Evolutionary conservation across 768 basidiomycete species (phyloP), one percentile per base, ranked within the genome.

Genomic region (Hypholoma sublateritium): DNA sequence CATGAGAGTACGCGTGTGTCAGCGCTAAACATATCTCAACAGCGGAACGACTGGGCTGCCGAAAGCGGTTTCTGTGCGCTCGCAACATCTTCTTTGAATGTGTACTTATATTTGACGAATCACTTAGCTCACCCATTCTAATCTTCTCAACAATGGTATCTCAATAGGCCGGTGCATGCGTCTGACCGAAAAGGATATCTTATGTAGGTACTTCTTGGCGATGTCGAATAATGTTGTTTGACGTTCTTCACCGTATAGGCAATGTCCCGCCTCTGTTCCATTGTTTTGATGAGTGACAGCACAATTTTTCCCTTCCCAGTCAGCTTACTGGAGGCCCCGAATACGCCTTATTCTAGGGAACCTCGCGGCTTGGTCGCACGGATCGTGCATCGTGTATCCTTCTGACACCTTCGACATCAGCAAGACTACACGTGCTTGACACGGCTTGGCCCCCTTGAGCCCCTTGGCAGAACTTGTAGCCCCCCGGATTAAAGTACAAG

Each of bases 251-350:
- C 42, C 16, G 14, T 43, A 17, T 46, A 92, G 89, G 89, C 77
- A 93, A 93, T 59, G 85, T 85, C 1, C 91, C 91, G 2, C 91
- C 91, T 0, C 71, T 93, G 1, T 94, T 93, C 68, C 91, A 94
- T 68, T 93, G 91, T 67, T 93, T 93, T 81, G 91, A 91, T 90
- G 73, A 87, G 89, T 89, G 43, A 25, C 56, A 25, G 19, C 44
- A 17, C 17, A n/a, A n/a, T 39, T 37, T 36, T 32, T 25, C 24
- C 21, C 39, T 24, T 34, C 17, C 14, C 21, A 34, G 9, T 50
- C 12, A 39, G 54, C 59, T 64, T 45, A 65, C 54, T 51, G 28
- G 28, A 60, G 64, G 57, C 65, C 61, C 22, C 35, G 25, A 53
- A 56, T 63, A 91, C 87, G 89, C 64, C 84, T 91, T 32, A 83